Percentiles rank a stretch among this genome's conserved stretches.
phyloP scores from a whole-genome alignment of 1,139 yeast genomes.

The Saccharomyces hybrid region DNA sequence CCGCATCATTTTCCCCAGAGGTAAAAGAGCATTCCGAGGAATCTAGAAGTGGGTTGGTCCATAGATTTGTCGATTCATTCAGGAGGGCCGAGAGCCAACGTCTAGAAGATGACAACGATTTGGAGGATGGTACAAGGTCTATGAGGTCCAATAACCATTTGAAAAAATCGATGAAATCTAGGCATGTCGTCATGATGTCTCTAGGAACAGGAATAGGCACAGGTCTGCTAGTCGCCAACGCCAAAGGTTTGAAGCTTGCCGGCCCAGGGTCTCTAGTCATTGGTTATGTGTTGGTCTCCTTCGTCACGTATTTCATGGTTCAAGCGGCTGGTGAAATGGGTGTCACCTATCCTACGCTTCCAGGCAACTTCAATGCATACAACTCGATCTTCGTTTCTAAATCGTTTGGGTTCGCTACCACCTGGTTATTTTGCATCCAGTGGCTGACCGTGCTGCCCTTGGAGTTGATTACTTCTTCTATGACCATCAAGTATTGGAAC shows the following conservation, averaged over 20 bases:
- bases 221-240: conserved; percentile 69
- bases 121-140: conserved; percentile 16
- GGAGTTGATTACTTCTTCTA: conserved; percentile 70
- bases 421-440: conserved; percentile 73
- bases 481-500: conserved; percentile 64
- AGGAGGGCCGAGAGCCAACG: conserved; percentile 15
- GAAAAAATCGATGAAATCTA: conserved; percentile 41
- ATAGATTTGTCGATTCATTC: conserved; percentile 24
- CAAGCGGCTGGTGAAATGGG: conserved; percentile 81
- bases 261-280: conserved; percentile 75
- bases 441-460: conserved; percentile 75
- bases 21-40: background rate
- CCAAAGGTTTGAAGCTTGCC: conserved; percentile 54
- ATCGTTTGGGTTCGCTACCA: conserved; percentile 74
- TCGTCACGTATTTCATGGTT: conserved; percentile 62
- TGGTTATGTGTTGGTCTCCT: conserved; percentile 59
- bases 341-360: conserved; percentile 60
- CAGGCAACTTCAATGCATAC: conserved; percentile 71
- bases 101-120: conserved; percentile 9
- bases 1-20: background rate
- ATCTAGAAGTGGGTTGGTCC: conserved; percentile 3
- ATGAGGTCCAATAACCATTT: conserved; percentile 21
- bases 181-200: conserved; percentile 62
- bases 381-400: conserved; percentile 57
- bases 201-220: conserved; percentile 82